Conservation (phyloP, 805 yeast genomes). For the Zygosaccharomyces bailii region DNA sequence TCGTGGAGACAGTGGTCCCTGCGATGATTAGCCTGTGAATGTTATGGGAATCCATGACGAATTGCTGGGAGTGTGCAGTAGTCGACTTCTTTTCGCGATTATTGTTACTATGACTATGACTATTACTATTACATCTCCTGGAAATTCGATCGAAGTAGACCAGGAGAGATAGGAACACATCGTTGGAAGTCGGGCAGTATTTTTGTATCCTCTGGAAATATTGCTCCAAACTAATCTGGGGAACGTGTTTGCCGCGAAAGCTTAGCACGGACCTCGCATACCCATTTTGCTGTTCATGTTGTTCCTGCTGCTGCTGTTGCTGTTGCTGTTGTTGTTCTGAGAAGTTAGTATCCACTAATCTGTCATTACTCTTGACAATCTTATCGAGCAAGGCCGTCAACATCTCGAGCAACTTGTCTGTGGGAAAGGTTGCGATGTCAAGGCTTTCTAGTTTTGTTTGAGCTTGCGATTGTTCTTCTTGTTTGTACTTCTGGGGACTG, state of each 20-base stretch:
- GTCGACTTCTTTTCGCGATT: slow-evolving; percentile 14
- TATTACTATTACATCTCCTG: slow-evolving; percentile 45
- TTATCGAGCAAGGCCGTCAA: slow-evolving; percentile 78
- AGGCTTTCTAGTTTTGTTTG: slow-evolving; percentile 13
- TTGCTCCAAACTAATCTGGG: slow-evolving; percentile 89
- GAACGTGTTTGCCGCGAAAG: slow-evolving; percentile 93
- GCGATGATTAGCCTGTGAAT: slow-evolving; percentile 91
- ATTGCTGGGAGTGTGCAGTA: slow-evolving; percentile 51
- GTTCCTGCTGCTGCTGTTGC: slow-evolving; percentile 6
- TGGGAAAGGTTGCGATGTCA: slow-evolving; percentile 77
- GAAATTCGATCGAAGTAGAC: slow-evolving; percentile 95
- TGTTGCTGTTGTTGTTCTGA: slow-evolving; percentile 8
- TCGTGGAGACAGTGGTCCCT: slow-evolving; percentile 92
- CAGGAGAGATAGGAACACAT: slow-evolving; percentile 82
- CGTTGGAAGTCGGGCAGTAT: slow-evolving; percentile 98
- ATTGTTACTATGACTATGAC: slow-evolving; percentile 18
- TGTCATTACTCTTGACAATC: slow-evolving; percentile 87
- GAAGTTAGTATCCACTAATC: slow-evolving; percentile 43
- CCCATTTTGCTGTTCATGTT: slow-evolving; percentile 4
- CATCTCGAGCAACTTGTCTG: slow-evolving; percentile 77
- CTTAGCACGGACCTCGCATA: slow-evolving; percentile 54
- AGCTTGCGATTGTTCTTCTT: not conserved
- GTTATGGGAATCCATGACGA: slow-evolving; percentile 94
- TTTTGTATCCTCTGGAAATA: slow-evolving; percentile 86
- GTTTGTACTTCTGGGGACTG: slow-evolving; percentile 2